Percentiles rank a stretch among this genome's conserved stretches.
Conservation (phyloP, 1,284 basidiomycete species). For the Pholiota adiposa region DNA sequence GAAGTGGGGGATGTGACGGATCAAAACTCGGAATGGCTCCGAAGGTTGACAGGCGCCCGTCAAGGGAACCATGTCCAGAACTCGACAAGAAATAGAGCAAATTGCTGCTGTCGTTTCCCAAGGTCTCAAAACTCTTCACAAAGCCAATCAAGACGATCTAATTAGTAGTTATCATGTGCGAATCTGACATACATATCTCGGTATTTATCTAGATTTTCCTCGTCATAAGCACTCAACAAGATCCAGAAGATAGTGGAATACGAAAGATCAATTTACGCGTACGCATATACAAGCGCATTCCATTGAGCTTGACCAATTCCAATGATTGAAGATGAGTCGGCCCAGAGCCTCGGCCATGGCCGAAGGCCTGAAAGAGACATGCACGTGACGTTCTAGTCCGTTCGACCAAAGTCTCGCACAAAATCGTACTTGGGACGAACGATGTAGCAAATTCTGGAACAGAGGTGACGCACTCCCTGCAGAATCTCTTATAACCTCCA, state of each 20-base stretch:
- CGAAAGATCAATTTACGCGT: background rate
- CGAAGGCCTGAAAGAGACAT: background rate
- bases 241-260: background rate
- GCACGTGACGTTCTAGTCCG: conserved; percentile 4
- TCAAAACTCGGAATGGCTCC: background rate
- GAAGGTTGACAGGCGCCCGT: background rate
- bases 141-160: no score
- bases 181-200: no score
- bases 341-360: background rate
- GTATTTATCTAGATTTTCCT: no score
- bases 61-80: background rate
- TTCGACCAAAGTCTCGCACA: conserved; percentile 3
- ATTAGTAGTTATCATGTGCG: no score
- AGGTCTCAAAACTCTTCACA: no score
- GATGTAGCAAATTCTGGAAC: conserved; percentile 23
- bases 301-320: no score
- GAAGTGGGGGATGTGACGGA: no score
- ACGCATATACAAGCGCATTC: background rate
- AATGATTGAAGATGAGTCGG: no score
- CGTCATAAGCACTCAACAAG: background rate
- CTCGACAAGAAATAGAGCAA: no score
- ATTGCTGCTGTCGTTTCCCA: no score
- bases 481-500: conserved; percentile 14
- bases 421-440: background rate
- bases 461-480: conserved; percentile 7